Conservation (phyloP, 768 basidiomycete species). For the Collybia nuda region DNA sequence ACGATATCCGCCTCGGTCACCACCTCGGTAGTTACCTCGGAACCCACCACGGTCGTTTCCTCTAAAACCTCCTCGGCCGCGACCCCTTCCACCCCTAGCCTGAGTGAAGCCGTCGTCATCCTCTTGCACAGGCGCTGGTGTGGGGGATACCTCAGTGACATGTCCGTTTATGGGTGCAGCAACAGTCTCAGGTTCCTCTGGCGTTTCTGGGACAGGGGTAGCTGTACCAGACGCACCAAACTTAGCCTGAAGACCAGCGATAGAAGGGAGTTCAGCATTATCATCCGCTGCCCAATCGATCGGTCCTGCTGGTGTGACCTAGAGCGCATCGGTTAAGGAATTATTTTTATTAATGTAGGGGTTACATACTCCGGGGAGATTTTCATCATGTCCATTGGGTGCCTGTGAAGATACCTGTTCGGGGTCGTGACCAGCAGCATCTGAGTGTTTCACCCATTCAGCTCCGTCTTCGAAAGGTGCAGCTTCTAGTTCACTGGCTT, state of each 20-base stretch:
- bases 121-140: slow-evolving; percentile 19
- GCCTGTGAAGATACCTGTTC: slow-evolving; percentile 19
- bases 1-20: slow-evolving; percentile 37
- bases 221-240: slow-evolving; percentile 74
- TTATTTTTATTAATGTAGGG: background rate
- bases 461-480: slow-evolving; percentile 48
- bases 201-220: slow-evolving; percentile 49
- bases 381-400: slow-evolving; percentile 14
- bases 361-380: slow-evolving; percentile 9
- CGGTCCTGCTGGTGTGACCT: slow-evolving; percentile 26
- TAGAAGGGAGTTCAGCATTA: slow-evolving; percentile 75
- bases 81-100: slow-evolving; percentile 48
- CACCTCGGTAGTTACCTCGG: slow-evolving; percentile 37
- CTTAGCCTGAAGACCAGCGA: slow-evolving; percentile 72
- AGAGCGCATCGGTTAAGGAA: background rate
- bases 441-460: slow-evolving; percentile 57
- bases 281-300: slow-evolving; percentile 87
- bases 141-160: slow-evolving; percentile 16
- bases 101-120: slow-evolving; percentile 69
- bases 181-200: slow-evolving; percentile 19
- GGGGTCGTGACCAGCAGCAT: slow-evolving; percentile 27
- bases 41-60: slow-evolving; percentile 25
- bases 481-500: slow-evolving; percentile 74
- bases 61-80: slow-evolving; percentile 36
- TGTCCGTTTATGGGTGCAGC: slow-evolving; percentile 29